Conservation (phyloP, 805 yeast species). For the Ogataea wickerhamii region DNA sequence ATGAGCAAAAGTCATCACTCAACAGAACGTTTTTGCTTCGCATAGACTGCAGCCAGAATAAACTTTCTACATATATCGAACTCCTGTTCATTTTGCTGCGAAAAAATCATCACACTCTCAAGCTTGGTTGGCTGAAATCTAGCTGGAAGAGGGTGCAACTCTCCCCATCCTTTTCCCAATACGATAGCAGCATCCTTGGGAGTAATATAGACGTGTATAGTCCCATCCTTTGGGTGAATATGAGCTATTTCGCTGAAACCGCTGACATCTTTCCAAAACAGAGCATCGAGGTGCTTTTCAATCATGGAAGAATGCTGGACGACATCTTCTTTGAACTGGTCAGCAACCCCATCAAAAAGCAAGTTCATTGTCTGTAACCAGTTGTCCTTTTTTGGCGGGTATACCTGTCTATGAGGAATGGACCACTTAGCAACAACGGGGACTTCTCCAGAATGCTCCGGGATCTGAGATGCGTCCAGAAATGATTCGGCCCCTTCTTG, state of each 20-base stretch:
- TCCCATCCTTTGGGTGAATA: constrained; percentile 2
- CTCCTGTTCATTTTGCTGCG: not conserved
- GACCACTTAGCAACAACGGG: not conserved
- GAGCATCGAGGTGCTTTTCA: constrained; percentile 1
- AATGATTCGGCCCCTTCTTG: not conserved
- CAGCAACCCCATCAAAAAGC: not conserved
- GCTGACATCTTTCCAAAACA: not conserved
- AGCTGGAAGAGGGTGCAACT: constrained; percentile 1
- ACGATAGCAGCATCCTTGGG: constrained; percentile 2
- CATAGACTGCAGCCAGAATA: not conserved
- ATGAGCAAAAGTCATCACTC: not conserved
- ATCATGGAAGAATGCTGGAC: not conserved
- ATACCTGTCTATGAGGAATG: constrained; percentile 3
- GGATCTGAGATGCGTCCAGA: not conserved
- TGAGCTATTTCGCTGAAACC: not conserved
- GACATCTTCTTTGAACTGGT: not conserved
- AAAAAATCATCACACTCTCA: constrained; percentile 1
- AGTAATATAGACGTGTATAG: constrained; percentile 1
- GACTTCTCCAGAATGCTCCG: not conserved
- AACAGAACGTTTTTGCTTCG: not conserved
- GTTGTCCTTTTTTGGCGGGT: not conserved
- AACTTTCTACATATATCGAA: not conserved
- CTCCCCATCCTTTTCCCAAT: constrained; percentile 2
- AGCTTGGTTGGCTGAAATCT: not conserved
- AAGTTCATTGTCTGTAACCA: not conserved